phyloP scores from a whole-genome alignment of 306 rosid genomes.

The Prinsepia uniflora region DNA sequence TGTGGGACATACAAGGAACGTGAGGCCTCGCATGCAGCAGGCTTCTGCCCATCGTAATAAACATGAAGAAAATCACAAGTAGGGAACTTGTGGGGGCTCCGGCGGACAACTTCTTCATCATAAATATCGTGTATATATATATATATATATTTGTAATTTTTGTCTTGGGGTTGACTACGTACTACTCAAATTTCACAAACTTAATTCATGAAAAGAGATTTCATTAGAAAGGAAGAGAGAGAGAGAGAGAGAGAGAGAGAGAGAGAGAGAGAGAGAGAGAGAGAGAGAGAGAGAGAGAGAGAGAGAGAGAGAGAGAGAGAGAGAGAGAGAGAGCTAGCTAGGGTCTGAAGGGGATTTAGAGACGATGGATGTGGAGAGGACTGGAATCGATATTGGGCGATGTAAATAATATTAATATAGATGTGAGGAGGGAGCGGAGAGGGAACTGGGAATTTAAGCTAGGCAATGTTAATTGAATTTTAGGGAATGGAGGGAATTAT shows the following conservation, averaged over 20 bases:
- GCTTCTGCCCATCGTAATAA: conserved; percentile 33
- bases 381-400: background rate
- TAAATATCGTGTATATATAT: conserved; percentile 13
- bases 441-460: no score
- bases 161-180: background rate
- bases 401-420: background rate
- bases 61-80: conserved; percentile 41
- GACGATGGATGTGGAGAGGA: background rate
- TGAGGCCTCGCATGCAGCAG: conserved; percentile 36
- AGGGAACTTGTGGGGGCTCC: conserved; percentile 36
- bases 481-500: background rate
- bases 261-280: background rate
- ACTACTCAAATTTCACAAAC: conserved; percentile 9
- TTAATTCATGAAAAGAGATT: background rate
- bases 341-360: conserved; percentile 14
- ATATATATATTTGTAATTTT: background rate
- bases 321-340: background rate
- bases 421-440: background rate
- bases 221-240: conserved; percentile 11
- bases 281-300: background rate
- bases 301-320: background rate
- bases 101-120: conserved; percentile 47
- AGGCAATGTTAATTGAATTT: background rate
- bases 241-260: background rate
- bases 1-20: conserved; percentile 31